Conservation (phyloP, 1,284 basidiomycete genomes). For the Boletellus deceptivus region DNA sequence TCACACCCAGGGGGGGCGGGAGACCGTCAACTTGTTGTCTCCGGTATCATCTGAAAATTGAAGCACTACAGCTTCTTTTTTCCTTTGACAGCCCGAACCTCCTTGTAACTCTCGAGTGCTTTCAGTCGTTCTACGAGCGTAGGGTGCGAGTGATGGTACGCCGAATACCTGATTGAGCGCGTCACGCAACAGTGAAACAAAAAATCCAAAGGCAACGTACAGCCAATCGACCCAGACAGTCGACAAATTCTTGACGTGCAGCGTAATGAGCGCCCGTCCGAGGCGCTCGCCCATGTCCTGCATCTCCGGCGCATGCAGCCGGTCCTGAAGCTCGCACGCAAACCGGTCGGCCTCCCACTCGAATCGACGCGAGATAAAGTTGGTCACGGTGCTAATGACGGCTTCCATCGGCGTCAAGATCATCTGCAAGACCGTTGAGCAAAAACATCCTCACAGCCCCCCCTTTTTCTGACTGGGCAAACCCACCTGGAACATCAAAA, state of each 20-base stretch:
- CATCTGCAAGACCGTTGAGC: constrained; percentile 46
- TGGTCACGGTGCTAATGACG: constrained; percentile 73
- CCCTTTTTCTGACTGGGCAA: not conserved
- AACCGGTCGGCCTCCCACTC: constrained; percentile 91
- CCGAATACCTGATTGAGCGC: constrained; percentile 63
- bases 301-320: constrained; percentile 49
- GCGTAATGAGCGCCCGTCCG: constrained; percentile 71
- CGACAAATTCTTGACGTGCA: constrained; percentile 88
- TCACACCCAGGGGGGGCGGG: too few relatives aligned
- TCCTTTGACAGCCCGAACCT: constrained; percentile 6
- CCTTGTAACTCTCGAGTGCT: constrained; percentile 67
- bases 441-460: not conserved
- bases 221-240: constrained; percentile 92
- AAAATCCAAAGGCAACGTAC: constrained; percentile 39
- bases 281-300: constrained; percentile 78
- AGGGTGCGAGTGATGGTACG: constrained; percentile 91
- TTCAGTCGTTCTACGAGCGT: constrained; percentile 84
- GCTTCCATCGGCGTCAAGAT: constrained; percentile 83
- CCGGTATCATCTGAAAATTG: too few relatives aligned
- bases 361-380: constrained; percentile 78
- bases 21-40: too few relatives aligned
- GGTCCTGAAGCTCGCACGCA: constrained; percentile 65
- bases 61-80: constrained; percentile 31
- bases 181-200: not conserved
- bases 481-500: constrained; percentile 78